Evolutionary conservation across 768 basidiomycete species (phyloP).

Genomic region (Suillus spraguei): DNA sequence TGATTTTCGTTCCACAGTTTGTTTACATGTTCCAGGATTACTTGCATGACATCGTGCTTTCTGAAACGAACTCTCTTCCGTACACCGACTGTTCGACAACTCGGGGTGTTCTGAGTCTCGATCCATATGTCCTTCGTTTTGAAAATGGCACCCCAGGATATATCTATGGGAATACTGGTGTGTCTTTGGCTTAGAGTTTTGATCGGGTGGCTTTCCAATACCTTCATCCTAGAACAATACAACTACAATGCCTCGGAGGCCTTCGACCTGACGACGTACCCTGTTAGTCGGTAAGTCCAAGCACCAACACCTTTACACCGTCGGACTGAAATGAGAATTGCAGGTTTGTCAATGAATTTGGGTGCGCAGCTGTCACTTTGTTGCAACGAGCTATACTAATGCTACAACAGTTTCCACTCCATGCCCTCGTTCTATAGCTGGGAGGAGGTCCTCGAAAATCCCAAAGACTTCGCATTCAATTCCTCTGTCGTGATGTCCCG

Average conservation of each 20-base stretch:
- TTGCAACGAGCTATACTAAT: not conserved
- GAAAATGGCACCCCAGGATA: constrained; percentile 51
- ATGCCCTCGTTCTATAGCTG: constrained; percentile 66
- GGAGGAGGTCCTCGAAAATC: constrained; percentile 54
- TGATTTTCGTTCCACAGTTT: constrained; percentile 35
- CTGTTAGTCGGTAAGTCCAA: constrained; percentile 42
- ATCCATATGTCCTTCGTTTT: constrained; percentile 55
- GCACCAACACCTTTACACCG: not conserved
- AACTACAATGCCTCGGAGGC: constrained; percentile 56
- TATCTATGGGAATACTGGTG: constrained; percentile 59
- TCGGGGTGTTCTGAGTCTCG: constrained; percentile 54
- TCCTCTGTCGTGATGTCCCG: constrained; percentile 57
- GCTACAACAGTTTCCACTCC: constrained; percentile 52
- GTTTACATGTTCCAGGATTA: constrained; percentile 54
- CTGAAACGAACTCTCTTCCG: constrained; percentile 55
- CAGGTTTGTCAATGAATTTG: constrained; percentile 63
- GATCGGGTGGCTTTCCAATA: not conserved
- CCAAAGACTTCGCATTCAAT: constrained; percentile 58
- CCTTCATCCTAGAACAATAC: constrained; percentile 45
- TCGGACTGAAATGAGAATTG: not conserved
- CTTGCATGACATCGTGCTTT: constrained; percentile 47
- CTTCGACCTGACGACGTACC: constrained; percentile 56
- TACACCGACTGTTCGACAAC: constrained; percentile 66
- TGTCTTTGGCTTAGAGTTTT: constrained; percentile 10
- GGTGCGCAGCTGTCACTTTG: constrained; percentile 35